Conservation (phyloP, 495 filamentous ascomycete species). For the Collariella sp. region DNA sequence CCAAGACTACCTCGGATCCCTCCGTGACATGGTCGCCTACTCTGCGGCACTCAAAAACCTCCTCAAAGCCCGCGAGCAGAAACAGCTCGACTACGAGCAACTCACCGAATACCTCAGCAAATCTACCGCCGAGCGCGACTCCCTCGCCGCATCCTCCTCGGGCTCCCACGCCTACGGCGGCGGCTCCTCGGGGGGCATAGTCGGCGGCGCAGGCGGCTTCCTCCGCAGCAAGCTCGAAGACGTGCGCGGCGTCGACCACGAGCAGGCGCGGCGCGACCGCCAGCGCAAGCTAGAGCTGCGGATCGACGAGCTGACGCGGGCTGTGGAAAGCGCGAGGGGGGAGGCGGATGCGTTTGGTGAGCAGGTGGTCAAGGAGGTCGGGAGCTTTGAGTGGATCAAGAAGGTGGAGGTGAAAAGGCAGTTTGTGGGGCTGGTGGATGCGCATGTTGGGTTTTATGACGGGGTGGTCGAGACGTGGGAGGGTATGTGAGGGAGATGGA, state of each 20-base stretch:
- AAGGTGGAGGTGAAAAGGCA: slow-evolving; percentile 83
- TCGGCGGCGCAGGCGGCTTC: slow-evolving; percentile 72
- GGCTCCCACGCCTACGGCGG: slow-evolving; percentile 17
- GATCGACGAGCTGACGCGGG: slow-evolving; percentile 80
- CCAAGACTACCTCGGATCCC: slow-evolving; percentile 83
- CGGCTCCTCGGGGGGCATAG: neutral
- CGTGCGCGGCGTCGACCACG: slow-evolving; percentile 92
- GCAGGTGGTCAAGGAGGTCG: slow-evolving; percentile 84
- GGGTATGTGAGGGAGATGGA: slow-evolving; percentile 83
- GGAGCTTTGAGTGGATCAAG: slow-evolving; percentile 95
- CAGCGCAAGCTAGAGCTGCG: slow-evolving; percentile 81
- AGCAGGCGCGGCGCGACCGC: slow-evolving; percentile 77
- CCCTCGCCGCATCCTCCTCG: slow-evolving; percentile 48
- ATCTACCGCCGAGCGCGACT: slow-evolving; percentile 78
- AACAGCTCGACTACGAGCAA: slow-evolving; percentile 95
- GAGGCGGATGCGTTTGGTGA: slow-evolving; percentile 85
- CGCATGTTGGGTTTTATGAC: slow-evolving; percentile 80
- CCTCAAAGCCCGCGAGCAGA: slow-evolving; percentile 90
- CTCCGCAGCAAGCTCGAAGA: slow-evolving; percentile 93
- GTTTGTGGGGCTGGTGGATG: slow-evolving; percentile 70
- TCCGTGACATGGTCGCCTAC: slow-evolving; percentile 92
- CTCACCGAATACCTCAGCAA: slow-evolving; percentile 92
- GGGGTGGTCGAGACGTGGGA: slow-evolving; percentile 81
- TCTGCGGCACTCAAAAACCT: slow-evolving; percentile 73
- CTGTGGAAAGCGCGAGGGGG: slow-evolving; percentile 77